Base-by-base conservation (phyloP, 2,329 filamentous ascomycete genomes). In the Remersonia thermophila region DNA sequence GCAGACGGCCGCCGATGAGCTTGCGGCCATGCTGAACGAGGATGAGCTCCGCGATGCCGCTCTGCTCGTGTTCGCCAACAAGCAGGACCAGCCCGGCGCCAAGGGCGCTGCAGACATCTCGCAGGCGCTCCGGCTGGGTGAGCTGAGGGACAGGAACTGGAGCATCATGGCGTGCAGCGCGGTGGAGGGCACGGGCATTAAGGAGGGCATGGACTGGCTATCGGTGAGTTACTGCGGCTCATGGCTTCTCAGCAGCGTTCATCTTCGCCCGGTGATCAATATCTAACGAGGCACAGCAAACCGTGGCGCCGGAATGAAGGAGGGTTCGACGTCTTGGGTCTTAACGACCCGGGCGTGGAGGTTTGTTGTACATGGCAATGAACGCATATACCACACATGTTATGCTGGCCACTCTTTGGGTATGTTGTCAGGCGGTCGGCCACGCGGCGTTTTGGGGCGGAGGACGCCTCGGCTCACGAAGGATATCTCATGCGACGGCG, bases 131-230 rank as follows among this genome's bases (percentile, higher is more conserved):
- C 81, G 80, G 51, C 63, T 98, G 48, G 87, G 85, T 36, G 86
- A 95, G 60, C 65, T 98, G 56, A 80, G 89, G 51, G 91, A 98
- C 60, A 74, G 91, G 53, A 98, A 96, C 69, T 98, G 91, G 91
- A 96, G 86, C 60, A 98, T 98, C 56, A 86, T 98, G 57, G 89
- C 87, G 15, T 98, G 91, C 61, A 93, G 84, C 47, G 91, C 91
- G 11, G 89, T 98, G 38, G 91, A 95, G 56, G 91, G 91, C 30
- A 82, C 83, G 53, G 91, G 91, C 57, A 83, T 98, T 30, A 84
- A 80, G 45, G 91, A 98, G 62, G 91, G 91, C 41, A 98, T 98
- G 91, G 91, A 98, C 61, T 98, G 91, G 91, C 67, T 98, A 56
- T 86, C 93, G 69, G 83, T 89, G 62, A 60, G 69, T 67, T 36